Evolutionary conservation across 2,329 filamentous ascomycete genomes (phyloP), one percentile per base, ranked within the genome.

Genomic region (Pyrenochaeta sp.): DNA sequence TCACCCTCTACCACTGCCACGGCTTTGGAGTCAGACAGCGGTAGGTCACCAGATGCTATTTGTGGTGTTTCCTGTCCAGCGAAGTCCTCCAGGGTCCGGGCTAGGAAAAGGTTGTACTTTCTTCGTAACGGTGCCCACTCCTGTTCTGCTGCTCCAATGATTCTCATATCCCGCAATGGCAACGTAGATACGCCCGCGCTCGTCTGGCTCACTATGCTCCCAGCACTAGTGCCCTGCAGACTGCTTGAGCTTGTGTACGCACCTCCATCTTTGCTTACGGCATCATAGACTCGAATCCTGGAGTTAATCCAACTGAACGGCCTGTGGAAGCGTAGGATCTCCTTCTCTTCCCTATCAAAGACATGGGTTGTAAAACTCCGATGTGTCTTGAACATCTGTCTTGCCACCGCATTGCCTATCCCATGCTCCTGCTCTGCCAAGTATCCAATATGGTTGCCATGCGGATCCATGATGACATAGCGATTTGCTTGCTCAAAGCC

Each of bases 401-500:
- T 78, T 14, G 80, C 79, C 69, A 88, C 76, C 27, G 81, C 79
- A 49, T 77, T 82, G 1, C 80, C 84, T 49, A 88, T 73, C 1
- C 85, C 84, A 53, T 83, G 83, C 41, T 88, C 86, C 63, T 83
- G 81, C 71, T 89, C 86, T 29, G 85, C 86, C 66, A 89, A 82
- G 61, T 86, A 88, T 11, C 86, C 86, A 37, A 88, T 79, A 58
- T 87, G 86, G 52, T 85, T 83, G 5, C 86, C 86, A 47, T 83
- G 78, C 1, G 85, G 85, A 73, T 88, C 84, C 79, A 88, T 83
- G 43, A 89, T 87, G 12, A 87, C 81, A 67, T 89, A 89, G 68
- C 81, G 81, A 64, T 88, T 88, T 11, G 86, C 85, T 69, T 89
- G 86, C 71, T 89, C 86, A 60, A 88, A 88, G 1, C 86, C 86